These are phyloP conservation scores for Ustilago tritici DNA, from an alignment of 1,284 basidiomycete genomes.

Conservation along the genomic window DNA sequence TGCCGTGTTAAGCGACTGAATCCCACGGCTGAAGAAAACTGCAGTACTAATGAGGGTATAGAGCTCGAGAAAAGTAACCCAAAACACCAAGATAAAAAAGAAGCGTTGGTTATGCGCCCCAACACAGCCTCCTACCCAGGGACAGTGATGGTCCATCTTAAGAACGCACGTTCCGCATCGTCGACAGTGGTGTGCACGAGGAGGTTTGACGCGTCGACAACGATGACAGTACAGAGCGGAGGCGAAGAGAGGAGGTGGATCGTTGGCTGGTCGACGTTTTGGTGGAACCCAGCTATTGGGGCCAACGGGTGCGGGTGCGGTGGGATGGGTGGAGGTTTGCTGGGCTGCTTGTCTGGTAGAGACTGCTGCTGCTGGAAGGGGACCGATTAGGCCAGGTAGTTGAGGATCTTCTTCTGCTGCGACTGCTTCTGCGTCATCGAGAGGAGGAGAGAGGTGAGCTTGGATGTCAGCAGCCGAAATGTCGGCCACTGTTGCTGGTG, in stretches of 20 bases:
- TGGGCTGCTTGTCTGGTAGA: background rate
- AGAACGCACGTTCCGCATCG: slow-evolving; percentile 79
- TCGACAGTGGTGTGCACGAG: slow-evolving; percentile 81
- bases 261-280: slow-evolving; percentile 27
- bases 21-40: slow-evolving; percentile 61
- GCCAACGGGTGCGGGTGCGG: background rate
- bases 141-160: slow-evolving; percentile 79
- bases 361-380: slow-evolving; percentile 23
- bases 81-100: slow-evolving; percentile 79
- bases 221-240: slow-evolving; percentile 63
- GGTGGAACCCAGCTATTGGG: slow-evolving; percentile 23
- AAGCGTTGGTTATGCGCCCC: slow-evolving; percentile 85
- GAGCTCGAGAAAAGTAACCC: slow-evolving; percentile 74
- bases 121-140: slow-evolving; percentile 83
- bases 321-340: background rate
- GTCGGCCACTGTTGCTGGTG: background rate
- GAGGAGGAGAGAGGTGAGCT: slow-evolving; percentile 6
- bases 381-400: slow-evolving; percentile 26
- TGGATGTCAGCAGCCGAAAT: slow-evolving; percentile 15
- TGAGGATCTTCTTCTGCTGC: slow-evolving; percentile 18
- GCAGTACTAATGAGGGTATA: slow-evolving; percentile 75
- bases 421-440: slow-evolving; percentile 3
- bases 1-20: slow-evolving; percentile 30
- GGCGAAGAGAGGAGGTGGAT: slow-evolving; percentile 37
- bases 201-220: slow-evolving; percentile 76